Evolutionary conservation across 2,329 filamentous ascomycete genomes (phyloP).

Genomic region (Rosellinia necatrix): DNA sequence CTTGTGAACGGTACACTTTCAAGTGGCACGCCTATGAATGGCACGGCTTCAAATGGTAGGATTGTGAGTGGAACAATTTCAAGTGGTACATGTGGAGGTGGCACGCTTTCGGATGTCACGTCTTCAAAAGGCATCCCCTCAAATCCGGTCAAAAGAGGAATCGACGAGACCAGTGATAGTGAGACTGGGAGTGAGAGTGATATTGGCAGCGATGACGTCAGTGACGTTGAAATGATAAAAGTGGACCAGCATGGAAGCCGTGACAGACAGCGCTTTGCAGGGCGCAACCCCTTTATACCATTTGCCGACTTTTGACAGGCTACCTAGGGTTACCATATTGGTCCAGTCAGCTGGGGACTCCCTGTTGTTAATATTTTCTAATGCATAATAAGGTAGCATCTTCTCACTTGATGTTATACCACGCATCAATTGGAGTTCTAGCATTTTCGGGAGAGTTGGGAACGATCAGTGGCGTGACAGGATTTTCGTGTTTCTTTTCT

Average conservation of each 20-base stretch:
- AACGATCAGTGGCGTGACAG: too few species aligned
- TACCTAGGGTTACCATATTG: background rate
- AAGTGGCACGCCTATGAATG: too few species aligned
- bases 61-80: too few species aligned
- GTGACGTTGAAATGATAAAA: slow-evolving; percentile 14
- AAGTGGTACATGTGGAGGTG: too few species aligned
- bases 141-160: slow-evolving; percentile 22
- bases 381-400: too few species aligned
- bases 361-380: background rate
- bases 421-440: background rate
- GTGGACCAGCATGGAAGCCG: background rate
- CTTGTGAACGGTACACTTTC: too few species aligned
- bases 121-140: background rate
- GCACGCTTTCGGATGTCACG: too few species aligned
- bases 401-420: background rate
- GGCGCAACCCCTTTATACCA: slow-evolving; percentile 15
- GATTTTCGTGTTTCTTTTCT: too few species aligned
- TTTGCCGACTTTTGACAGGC: slow-evolving; percentile 16
- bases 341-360: background rate
- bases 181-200: slow-evolving; percentile 16
- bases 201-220: slow-evolving; percentile 22
- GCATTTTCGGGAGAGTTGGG: too few species aligned
- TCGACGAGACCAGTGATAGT: slow-evolving; percentile 25
- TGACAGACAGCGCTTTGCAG: slow-evolving; percentile 25
- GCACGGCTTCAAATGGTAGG: too few species aligned